phyloP scores from a whole-genome alignment of 2,329 filamentous ascomycete species.

The Penicillium polonicum region DNA sequence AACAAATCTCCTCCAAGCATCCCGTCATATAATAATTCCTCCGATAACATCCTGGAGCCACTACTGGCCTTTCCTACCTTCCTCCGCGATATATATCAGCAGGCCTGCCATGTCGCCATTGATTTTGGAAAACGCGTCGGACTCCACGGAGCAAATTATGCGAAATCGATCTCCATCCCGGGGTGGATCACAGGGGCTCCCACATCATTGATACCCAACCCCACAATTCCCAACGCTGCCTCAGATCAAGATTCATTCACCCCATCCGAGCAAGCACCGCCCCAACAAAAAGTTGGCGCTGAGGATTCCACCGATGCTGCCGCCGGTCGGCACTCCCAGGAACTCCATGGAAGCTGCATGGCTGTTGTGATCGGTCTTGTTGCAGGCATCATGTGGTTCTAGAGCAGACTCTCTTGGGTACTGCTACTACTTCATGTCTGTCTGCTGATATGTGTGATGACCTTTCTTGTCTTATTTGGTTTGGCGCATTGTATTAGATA shows the following conservation, averaged over 20 bases:
- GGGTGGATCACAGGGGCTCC: not conserved
- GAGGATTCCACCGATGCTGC: constrained; percentile 28
- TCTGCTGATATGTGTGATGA: constrained; percentile 19
- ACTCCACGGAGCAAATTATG: constrained; percentile 1
- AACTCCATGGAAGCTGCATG: constrained; percentile 39
- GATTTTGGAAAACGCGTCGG: constrained; percentile 14
- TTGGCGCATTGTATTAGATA: constrained; percentile 8
- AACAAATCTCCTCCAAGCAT: constrained; percentile 4
- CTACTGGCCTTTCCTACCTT: constrained; percentile 9
- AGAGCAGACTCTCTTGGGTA: not conserved
- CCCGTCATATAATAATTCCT: constrained; percentile 1
- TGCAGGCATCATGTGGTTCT: constrained; percentile 41
- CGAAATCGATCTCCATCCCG: constrained; percentile 3
- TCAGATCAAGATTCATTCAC: constrained; percentile 1
- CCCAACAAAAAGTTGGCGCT: constrained; percentile 13
- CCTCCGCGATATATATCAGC: constrained; percentile 32
- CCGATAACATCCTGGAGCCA: not conserved
- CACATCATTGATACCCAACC: not conserved
- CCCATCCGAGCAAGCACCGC: not conserved
- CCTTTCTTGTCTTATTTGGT: constrained; percentile 10
- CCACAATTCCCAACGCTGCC: not conserved
- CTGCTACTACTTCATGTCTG: constrained; percentile 2
- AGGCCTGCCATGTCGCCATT: constrained; percentile 29
- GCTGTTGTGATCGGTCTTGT: constrained; percentile 39
- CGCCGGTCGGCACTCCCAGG: constrained; percentile 25